Evolutionary conservation across 2,329 filamentous ascomycete genomes (phyloP).

Genomic region (Trichoderma pleuroti): DNA sequence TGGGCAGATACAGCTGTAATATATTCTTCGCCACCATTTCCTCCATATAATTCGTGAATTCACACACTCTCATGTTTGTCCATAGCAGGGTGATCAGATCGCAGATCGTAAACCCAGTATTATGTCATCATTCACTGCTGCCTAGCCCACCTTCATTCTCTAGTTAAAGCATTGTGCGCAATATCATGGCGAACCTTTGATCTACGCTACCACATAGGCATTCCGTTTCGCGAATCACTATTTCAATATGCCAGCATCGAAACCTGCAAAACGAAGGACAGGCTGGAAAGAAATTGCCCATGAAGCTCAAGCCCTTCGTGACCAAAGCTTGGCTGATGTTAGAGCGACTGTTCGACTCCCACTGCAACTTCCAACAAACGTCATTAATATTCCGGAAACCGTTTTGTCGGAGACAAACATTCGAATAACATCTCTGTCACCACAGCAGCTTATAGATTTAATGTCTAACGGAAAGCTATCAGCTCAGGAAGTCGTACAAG

Average conservation of each 20-base stretch:
- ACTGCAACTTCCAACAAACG: background rate
- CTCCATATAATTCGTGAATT: background rate
- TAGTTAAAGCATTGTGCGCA: background rate
- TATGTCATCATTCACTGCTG: background rate
- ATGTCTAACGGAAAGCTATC: background rate
- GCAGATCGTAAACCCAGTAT: background rate
- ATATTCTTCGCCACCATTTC: background rate
- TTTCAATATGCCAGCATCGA: background rate
- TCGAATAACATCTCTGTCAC: background rate
- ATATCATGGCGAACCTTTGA: background rate
- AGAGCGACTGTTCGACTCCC: background rate
- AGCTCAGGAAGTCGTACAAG: background rate
- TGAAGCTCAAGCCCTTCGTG: background rate
- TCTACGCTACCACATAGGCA: background rate
- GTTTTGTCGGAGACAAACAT: background rate
- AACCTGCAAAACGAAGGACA: background rate
- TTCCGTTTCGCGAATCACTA: background rate
- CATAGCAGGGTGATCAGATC: background rate
- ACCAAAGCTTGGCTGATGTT: background rate
- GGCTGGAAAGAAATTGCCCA: background rate
- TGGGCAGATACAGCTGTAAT: background rate
- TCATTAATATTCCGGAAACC: background rate
- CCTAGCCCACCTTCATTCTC: background rate
- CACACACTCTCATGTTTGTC: background rate
- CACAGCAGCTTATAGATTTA: background rate